Conservation (phyloP, 441 rosid species). For the Gossypium lobatum region DNA sequence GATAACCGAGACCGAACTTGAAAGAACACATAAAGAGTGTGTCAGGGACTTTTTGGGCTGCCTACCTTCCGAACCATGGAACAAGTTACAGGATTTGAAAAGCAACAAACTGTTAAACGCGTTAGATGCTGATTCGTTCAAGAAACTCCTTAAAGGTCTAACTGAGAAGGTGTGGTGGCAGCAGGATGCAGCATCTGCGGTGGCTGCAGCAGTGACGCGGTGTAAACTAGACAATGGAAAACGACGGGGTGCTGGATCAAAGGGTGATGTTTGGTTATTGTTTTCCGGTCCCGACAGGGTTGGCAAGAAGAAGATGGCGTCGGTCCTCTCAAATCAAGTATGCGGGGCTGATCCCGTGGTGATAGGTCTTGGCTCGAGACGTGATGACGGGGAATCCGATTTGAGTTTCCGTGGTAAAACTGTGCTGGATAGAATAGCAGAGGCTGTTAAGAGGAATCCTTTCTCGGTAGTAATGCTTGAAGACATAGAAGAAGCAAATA, state of each 20-base stretch:
- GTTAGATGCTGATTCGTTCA: conserved; percentile 57
- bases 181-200: conserved; percentile 75
- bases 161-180: conserved; percentile 86
- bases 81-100: conserved; percentile 37
- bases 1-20: conserved; percentile 28
- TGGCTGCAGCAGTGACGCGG: conserved; percentile 65
- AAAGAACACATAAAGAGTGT: conserved; percentile 28
- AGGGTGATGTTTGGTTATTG: conserved; percentile 75
- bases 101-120: conserved; percentile 33
- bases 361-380: conserved; percentile 51
- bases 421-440: conserved; percentile 66
- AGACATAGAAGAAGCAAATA: conserved; percentile 80
- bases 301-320: conserved; percentile 88
- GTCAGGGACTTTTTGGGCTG: conserved; percentile 62
- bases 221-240: conserved; percentile 67
- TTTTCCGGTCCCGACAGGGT: conserved; percentile 78
- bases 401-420: conserved; percentile 72
- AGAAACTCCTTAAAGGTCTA: conserved; percentile 79
- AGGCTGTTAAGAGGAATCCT: conserved; percentile 73
- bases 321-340: conserved; percentile 55
- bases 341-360: conserved; percentile 49
- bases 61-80: conserved; percentile 48
- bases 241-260: conserved; percentile 41
- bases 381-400: conserved; percentile 36
- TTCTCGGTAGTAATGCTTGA: conserved; percentile 73